Evolutionary conservation across 371 early-diverging fungal species (phyloP).

Genomic region (Syncephalis fuscata): DNA sequence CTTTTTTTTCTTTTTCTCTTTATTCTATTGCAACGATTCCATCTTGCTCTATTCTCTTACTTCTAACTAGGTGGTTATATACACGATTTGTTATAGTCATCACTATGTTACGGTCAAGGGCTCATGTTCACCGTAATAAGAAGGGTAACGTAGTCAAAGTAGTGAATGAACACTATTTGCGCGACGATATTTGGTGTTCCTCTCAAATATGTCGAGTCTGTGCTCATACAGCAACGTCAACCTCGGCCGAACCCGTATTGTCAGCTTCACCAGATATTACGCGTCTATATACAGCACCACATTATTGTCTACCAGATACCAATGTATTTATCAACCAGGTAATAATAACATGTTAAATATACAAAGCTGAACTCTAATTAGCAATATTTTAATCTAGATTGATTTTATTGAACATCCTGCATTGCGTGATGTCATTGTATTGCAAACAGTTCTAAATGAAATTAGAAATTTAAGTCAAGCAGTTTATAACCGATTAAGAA

Average conservation of each 20-base stretch:
- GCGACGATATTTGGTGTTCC: conserved; percentile 88
- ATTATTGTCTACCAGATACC: conserved; percentile 86
- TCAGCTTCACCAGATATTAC: conserved; percentile 8
- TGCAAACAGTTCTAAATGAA: conserved; percentile 88
- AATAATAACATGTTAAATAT: neutral
- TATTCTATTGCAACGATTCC: no score
- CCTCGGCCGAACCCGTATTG: conserved; percentile 10
- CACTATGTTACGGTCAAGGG: conserved; percentile 34
- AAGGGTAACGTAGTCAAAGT: conserved; percentile 83
- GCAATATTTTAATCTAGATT: conserved; percentile 27
- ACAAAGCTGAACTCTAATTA: neutral
- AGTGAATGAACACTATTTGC: conserved; percentile 90
- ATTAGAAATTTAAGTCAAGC: conserved; percentile 60
- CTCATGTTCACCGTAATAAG: conserved; percentile 61
- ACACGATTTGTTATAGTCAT: no score
- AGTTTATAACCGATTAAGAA: conserved; percentile 63
- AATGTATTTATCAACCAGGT: conserved; percentile 90
- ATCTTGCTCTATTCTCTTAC: no score
- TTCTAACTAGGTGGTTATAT: no score
- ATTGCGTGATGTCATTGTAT: conserved; percentile 75
- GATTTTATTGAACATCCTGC: conserved; percentile 82
- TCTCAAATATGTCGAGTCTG: conserved; percentile 39
- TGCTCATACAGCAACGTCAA: conserved; percentile 18
- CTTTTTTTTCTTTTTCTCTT: no score
- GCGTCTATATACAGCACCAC: conserved; percentile 34